These are phyloP conservation scores for Alternaria sp. DNA, from an alignment of 2,329 filamentous ascomycete species.

Conservation along the genomic window DNA sequence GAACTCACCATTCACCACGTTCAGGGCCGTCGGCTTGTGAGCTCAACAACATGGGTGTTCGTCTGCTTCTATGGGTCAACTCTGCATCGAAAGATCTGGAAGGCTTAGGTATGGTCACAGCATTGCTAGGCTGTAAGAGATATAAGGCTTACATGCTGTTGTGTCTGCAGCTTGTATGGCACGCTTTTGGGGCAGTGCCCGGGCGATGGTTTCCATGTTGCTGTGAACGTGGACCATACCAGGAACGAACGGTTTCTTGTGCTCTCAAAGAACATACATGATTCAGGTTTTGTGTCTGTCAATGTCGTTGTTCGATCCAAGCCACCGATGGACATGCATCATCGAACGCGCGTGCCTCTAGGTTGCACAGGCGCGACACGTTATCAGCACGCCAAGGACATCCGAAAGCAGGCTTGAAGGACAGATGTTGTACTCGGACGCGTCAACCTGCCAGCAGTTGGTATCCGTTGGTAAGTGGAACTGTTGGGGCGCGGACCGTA, in stretches of 20 bases:
- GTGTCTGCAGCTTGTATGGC: slow-evolving; percentile 24
- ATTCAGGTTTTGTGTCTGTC: not conserved
- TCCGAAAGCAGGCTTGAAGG: slow-evolving; percentile 18
- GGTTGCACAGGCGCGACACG: slow-evolving; percentile 29
- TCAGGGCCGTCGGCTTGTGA: not conserved
- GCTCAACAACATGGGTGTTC: not conserved
- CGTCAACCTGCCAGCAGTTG: slow-evolving; percentile 32
- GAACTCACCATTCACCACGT: not conserved
- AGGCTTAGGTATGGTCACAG: slow-evolving; percentile 27
- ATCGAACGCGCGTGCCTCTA: slow-evolving; percentile 19
- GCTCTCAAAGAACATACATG: not conserved
- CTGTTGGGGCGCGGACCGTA: slow-evolving; percentile 38
- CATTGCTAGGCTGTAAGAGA: slow-evolving; percentile 22
- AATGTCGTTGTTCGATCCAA: slow-evolving; percentile 22
- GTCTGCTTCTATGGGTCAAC: slow-evolving; percentile 7
- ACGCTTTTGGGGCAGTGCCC: slow-evolving; percentile 6
- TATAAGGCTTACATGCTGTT: slow-evolving; percentile 17
- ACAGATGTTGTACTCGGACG: slow-evolving; percentile 30
- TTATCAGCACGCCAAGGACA: slow-evolving; percentile 25
- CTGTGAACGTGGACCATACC: not conserved
- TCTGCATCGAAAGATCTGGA: slow-evolving; percentile 27
- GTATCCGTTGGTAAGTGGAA: slow-evolving; percentile 32
- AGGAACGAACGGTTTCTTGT: not conserved
- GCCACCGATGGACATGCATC: slow-evolving; percentile 34
- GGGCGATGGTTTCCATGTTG: slow-evolving; percentile 1